Evolutionary conservation across 768 basidiomycete genomes (phyloP).

Genomic region (Tephrocybe sp.): DNA sequence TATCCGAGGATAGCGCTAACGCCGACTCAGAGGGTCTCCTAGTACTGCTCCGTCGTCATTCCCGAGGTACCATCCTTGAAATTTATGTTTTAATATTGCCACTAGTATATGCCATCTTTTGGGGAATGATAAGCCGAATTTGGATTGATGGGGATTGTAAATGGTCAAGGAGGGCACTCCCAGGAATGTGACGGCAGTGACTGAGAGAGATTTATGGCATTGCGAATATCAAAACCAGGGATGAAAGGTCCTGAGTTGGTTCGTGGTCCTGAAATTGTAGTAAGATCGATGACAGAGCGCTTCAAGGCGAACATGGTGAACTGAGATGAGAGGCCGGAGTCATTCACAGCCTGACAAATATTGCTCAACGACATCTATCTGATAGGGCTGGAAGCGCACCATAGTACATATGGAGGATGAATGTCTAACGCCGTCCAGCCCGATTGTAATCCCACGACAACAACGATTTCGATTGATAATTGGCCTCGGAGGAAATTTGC

Average conservation of each 20-base stretch:
- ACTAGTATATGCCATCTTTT: slow-evolving; percentile 34
- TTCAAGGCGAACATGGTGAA: neutral
- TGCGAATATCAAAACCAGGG: slow-evolving; percentile 38
- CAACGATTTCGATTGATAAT: no score
- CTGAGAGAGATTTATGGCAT: slow-evolving; percentile 30
- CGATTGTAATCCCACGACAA: no score
- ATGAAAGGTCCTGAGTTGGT: neutral
- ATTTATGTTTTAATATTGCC: slow-evolving; percentile 35
- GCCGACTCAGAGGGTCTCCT: slow-evolving; percentile 49
- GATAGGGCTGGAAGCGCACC: no score
- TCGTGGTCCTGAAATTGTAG: neutral
- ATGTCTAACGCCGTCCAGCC: no score
- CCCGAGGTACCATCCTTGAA: slow-evolving; percentile 33
- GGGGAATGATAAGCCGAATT: slow-evolving; percentile 36
- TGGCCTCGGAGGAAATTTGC: no score
- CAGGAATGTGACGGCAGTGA: slow-evolving; percentile 44
- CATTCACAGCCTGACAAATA: no score
- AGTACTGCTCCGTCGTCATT: slow-evolving; percentile 40
- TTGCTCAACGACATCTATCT: no score
- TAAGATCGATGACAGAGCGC: neutral
- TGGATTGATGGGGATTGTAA: slow-evolving; percentile 35
- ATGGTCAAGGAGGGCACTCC: slow-evolving; percentile 51
- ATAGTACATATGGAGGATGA: no score
- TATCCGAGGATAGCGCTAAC: slow-evolving; percentile 43
- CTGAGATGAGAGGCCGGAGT: neutral